Conservation (phyloP, 169 alveolate species). For the Theileria orientalis region DNA sequence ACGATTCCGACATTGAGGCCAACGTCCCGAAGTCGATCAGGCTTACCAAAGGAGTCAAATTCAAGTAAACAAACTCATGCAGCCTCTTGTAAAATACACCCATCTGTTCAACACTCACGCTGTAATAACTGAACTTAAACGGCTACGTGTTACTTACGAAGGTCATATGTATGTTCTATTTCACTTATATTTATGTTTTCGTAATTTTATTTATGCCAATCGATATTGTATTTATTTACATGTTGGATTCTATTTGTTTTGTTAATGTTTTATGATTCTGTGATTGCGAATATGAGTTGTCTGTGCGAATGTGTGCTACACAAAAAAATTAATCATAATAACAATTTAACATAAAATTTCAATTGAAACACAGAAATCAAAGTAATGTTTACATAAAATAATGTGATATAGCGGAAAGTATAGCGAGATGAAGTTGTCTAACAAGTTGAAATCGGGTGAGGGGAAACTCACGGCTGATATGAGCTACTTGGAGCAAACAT, state of each 20-base stretch:
- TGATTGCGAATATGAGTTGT: no score
- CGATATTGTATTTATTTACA: no score
- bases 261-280: no score
- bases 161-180: no score
- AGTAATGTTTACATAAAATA: neutral
- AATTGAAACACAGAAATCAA: neutral
- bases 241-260: no score
- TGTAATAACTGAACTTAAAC: neutral
- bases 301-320: constrained; percentile 20
- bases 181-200: no score
- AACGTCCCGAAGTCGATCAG: constrained; percentile 62
- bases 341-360: neutral
- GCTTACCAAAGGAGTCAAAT: constrained; percentile 37
- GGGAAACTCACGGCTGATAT: neutral
- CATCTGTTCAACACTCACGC: neutral
- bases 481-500: constrained; percentile 2
- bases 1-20: constrained; percentile 66
- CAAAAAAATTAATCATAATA: neutral
- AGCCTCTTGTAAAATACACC: neutral
- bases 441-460: neutral
- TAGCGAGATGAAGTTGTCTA: constrained; percentile 2
- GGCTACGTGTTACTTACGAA: no score
- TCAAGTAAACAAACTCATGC: neutral
- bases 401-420: neutral
- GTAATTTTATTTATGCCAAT: no score